Conservation (phyloP, 2,329 filamentous ascomycete species). For the Trichoderma gracile region DNA sequence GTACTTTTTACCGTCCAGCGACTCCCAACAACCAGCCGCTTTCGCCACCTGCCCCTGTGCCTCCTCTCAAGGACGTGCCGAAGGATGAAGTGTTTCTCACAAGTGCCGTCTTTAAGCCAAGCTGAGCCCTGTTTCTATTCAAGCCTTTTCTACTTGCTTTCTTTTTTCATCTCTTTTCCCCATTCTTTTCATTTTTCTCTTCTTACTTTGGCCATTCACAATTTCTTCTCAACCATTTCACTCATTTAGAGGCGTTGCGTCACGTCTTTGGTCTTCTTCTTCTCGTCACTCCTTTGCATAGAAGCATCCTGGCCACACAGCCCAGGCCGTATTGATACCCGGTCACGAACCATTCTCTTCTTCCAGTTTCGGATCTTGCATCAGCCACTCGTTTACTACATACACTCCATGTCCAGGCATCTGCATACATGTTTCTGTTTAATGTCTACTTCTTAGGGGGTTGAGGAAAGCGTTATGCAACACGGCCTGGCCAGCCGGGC, state of each 20-base stretch:
- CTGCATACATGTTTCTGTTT: conserved; percentile 10
- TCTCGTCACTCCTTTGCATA: conserved; percentile 19
- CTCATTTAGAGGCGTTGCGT: not conserved
- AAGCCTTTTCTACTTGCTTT: not conserved
- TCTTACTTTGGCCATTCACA: not conserved
- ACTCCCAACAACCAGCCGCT: conserved; percentile 25
- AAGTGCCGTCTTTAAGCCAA: conserved; percentile 52
- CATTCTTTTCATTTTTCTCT: not conserved
- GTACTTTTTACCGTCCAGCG: not conserved
- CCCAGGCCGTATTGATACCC: conserved; percentile 10
- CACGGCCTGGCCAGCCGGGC: not conserved
- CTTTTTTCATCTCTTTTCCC: conserved; percentile 22
- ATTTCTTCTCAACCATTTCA: not conserved
- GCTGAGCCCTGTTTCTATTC: conserved; percentile 17
- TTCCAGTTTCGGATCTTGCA: conserved; percentile 6
- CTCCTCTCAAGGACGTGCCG: conserved; percentile 38
- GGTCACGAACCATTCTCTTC: not conserved
- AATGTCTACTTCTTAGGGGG: conserved; percentile 4
- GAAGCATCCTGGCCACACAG: not conserved
- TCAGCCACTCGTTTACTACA: conserved; percentile 13
- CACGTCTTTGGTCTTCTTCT: not conserved
- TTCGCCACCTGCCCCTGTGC: conserved; percentile 41
- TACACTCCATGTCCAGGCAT: not conserved
- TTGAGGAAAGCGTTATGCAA: not conserved
- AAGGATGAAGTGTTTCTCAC: conserved; percentile 46